A percentile compares a stretch with the other conserved stretches of the same genome.
Conservation (phyloP, 2,329 filamentous ascomycete species). For the Rhynchosporium agropyri region DNA sequence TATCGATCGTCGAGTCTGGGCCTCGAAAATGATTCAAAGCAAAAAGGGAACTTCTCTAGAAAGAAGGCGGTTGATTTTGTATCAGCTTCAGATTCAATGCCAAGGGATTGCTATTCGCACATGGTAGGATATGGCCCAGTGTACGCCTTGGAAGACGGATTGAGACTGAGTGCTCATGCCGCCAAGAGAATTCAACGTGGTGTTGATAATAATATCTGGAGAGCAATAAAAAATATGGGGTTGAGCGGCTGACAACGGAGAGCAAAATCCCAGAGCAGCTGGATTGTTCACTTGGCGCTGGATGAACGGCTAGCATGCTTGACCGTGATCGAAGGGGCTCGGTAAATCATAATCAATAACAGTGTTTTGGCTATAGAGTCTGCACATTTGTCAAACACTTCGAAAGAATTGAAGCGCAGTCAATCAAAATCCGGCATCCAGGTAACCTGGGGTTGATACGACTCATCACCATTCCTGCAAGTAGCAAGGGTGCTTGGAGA, state of each 20-base stretch:
- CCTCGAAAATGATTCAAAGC: background rate
- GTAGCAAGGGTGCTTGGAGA: too few relatives aligned
- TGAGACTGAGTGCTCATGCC: slow-evolving; percentile 7
- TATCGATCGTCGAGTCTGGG: background rate
- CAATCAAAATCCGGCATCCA: too few relatives aligned
- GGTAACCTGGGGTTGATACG: too few relatives aligned
- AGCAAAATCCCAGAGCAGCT: slow-evolving; percentile 3
- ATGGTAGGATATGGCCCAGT: background rate
- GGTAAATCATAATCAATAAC: too few relatives aligned
- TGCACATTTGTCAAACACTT: too few relatives aligned
- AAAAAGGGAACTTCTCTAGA: background rate
- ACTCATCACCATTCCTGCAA: too few relatives aligned
- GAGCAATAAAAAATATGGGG: background rate
- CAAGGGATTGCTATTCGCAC: slow-evolving; percentile 3
- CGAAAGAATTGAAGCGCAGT: too few relatives aligned
- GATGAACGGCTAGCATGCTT: background rate
- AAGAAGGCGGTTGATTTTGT: slow-evolving; percentile 5
- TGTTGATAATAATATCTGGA: slow-evolving; percentile 9
- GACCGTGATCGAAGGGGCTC: too few relatives aligned
- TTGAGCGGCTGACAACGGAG: background rate
- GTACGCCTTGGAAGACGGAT: slow-evolving; percentile 5
- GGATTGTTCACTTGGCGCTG: slow-evolving; percentile 5
- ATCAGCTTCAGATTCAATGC: slow-evolving; percentile 1
- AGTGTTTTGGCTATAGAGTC: too few relatives aligned
- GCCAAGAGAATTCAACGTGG: slow-evolving; percentile 13